Evolutionary conservation across 2,329 filamentous ascomycete species (phyloP).

Genomic region (Nemania sp.): DNA sequence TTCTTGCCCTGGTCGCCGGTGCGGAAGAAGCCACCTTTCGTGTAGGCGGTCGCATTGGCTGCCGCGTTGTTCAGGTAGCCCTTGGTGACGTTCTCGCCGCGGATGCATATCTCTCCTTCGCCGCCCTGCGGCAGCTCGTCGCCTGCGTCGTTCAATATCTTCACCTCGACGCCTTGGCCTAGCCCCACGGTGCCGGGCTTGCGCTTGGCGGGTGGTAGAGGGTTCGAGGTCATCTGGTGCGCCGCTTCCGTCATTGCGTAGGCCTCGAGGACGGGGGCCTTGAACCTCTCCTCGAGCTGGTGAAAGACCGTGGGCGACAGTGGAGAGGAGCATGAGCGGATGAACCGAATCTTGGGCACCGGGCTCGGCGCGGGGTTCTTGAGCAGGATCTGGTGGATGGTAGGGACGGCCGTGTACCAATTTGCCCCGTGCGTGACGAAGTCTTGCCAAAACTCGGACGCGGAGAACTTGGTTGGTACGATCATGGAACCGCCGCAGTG

Average conservation of each 20-base stretch:
- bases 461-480: constrained; percentile 79
- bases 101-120: constrained; percentile 83
- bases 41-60: constrained; percentile 77
- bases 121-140: constrained; percentile 68
- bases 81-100: constrained; percentile 80
- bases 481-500: constrained; percentile 77
- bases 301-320: constrained; percentile 81
- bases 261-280: constrained; percentile 82
- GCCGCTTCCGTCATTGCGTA: constrained; percentile 93
- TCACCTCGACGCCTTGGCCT: constrained; percentile 81
- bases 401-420: constrained; percentile 93
- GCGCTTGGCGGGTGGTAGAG: constrained; percentile 70
- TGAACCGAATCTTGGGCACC: constrained; percentile 77
- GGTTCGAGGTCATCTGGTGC: constrained; percentile 82
- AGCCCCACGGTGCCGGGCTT: constrained; percentile 83
- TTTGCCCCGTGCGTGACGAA: constrained; percentile 76
- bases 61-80: constrained; percentile 83
- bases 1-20: constrained; percentile 85
- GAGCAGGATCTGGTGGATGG: constrained; percentile 87
- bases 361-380: constrained; percentile 71
- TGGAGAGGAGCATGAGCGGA: constrained; percentile 84
- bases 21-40: constrained; percentile 78
- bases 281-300: constrained; percentile 74
- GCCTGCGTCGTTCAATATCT: constrained; percentile 73
- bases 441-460: constrained; percentile 80